Conservation (phyloP, 805 yeast genomes). For the Maudiozyma turicensis region DNA sequence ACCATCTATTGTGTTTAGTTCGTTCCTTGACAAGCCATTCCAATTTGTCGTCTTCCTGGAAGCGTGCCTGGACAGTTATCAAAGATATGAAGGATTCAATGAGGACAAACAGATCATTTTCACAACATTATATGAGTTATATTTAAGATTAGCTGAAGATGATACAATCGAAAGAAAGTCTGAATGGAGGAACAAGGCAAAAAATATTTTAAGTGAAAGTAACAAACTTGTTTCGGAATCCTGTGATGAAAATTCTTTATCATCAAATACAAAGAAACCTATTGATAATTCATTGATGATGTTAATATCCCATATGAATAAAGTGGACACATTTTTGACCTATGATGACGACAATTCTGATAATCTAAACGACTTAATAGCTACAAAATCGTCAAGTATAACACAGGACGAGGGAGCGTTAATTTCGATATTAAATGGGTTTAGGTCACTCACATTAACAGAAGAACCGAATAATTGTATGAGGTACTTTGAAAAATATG, state of each 20-base stretch:
- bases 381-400: neutral
- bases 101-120: slow-evolving; percentile 66
- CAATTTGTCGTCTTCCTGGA: slow-evolving; percentile 89
- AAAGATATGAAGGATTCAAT: slow-evolving; percentile 55
- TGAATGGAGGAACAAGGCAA: slow-evolving; percentile 63
- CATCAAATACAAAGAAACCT: slow-evolving; percentile 4
- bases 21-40: slow-evolving; percentile 75
- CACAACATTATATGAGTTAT: slow-evolving; percentile 75
- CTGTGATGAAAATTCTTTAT: slow-evolving; percentile 24
- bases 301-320: slow-evolving; percentile 35
- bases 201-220: slow-evolving; percentile 37
- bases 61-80: slow-evolving; percentile 77
- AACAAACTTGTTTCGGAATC: slow-evolving; percentile 42
- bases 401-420: neutral
- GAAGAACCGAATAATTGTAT: slow-evolving; percentile 51
- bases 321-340: slow-evolving; percentile 27
- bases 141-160: slow-evolving; percentile 47
- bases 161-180: slow-evolving; percentile 30
- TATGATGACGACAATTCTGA: neutral
- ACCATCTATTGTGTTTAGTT: slow-evolving; percentile 77
- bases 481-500: slow-evolving; percentile 48
- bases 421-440: slow-evolving; percentile 28
- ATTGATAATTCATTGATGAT: slow-evolving; percentile 27
- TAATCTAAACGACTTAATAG: neutral
- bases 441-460: slow-evolving; percentile 46